Evolutionary conservation across 2,329 filamentous ascomycete species (phyloP), one percentile per base, ranked within the genome.

Genomic region (Fusarium chaquense): DNA sequence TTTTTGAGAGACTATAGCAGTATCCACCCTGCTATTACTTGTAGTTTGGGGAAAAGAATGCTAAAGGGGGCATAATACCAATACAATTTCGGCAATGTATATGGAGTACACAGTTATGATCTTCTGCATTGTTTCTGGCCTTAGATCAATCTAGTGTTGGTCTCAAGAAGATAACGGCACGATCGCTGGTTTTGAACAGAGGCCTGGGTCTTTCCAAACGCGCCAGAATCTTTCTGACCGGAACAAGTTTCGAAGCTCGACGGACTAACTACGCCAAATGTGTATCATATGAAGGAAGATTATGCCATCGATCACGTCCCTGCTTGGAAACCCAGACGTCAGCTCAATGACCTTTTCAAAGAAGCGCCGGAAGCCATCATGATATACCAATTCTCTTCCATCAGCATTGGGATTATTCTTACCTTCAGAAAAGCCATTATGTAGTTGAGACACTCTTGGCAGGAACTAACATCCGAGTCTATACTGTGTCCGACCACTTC

Each of bases 261-360:
- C 13, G 2, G 12, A 9, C n/a, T 4, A 22, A 24, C 20, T 24
- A 16, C 5, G 5, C 4, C 8, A 4, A 16, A 1, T 22, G 1
- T 41, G 8, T 41, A 22, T 4, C 15, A 24, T 22, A 13, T 9
- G 15, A 22, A 9, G 12, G 6, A 10, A 24, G 2, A 5, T 5
- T 3, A 9, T 4, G 20, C 3, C 13, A 24, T 38, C 18, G 7
- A 12, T 20, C 2, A 3, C 7, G 15, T 8, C 12, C 11, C 6
- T 51, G 10, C 24, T 4, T 38, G n/a, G 18, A 5, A 12, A 12
- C 5, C 28, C 9, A 28, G 24, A 11, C 26, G 33, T 51, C 6
- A 51, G 18, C 18, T 51, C 24, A 51, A 13, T 28, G 33, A 24
- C 20, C 13, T 20, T 6, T 10, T 20, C 4, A n/a, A 28, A 16